phyloP scores from a whole-genome alignment of 208 protist species.

The Tritrichomonas musculus region DNA sequence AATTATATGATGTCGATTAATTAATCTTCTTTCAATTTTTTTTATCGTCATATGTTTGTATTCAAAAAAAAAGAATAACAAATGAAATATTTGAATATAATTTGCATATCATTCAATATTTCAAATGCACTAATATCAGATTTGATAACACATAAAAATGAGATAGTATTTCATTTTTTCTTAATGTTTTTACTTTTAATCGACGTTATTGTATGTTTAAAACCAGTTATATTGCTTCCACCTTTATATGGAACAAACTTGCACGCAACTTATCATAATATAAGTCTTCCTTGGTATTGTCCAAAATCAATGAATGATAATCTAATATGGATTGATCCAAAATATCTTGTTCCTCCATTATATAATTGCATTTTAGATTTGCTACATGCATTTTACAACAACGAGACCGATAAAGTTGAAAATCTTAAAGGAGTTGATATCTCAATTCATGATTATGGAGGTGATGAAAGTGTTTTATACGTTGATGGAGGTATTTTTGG shows the following conservation, averaged over 20 bases:
- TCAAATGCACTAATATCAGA: too few relatives aligned
- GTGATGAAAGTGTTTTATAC: slow-evolving; percentile 12
- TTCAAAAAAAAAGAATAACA: too few relatives aligned
- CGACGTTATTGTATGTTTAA: too few relatives aligned
- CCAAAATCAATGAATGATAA: not conserved
- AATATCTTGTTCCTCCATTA: not conserved
- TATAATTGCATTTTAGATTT: slow-evolving; percentile 15
- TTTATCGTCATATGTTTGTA: too few relatives aligned
- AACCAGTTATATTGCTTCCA: not conserved
- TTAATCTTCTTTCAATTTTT: too few relatives aligned
- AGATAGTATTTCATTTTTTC: too few relatives aligned
- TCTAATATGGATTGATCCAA: not conserved
- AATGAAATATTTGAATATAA: too few relatives aligned
- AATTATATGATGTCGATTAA: too few relatives aligned
- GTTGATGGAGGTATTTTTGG: not conserved
- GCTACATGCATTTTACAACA: not conserved
- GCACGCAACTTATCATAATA: not conserved
- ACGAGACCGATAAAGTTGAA: not conserved
- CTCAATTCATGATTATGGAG: not conserved
- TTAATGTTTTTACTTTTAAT: too few relatives aligned
- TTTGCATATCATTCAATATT: too few relatives aligned
- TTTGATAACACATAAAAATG: too few relatives aligned
- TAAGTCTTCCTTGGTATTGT: not conserved
- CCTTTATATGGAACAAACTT: not conserved
- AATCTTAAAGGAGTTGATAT: not conserved